Evolutionary conservation across 2,329 filamentous ascomycete species (phyloP), one percentile per base, ranked within the genome.

Genomic region (Paecilomyces fulvus): DNA sequence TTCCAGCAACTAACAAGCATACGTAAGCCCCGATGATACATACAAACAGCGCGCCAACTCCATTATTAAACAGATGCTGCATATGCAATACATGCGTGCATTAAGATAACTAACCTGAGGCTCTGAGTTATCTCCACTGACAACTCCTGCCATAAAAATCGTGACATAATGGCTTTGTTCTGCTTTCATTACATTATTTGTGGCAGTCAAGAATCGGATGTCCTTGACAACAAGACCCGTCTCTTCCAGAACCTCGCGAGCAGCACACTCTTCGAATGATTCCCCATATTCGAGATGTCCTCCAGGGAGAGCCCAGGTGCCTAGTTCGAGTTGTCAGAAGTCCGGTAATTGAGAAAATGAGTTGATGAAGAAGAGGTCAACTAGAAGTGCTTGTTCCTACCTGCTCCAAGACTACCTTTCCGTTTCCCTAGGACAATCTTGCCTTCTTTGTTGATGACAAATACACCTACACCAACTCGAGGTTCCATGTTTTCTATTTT

Each of bases 241-340:
- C 65, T 92, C 89, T 67, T 92, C 89, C 0, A 82, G 66, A 0
- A 82, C 76, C 70, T 92, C 89, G 3, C 89, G 80, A 51, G 73
- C 78, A 0, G 87, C 87, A 57, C 88, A 90, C 0, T 71, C 68
- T 20, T 83, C 76, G 30, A 83, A 78, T 1, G 76, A 77, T 67
- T 92, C 89, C 59, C 81, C 80, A 56, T 82, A 80, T 59, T 92
- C 89, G 14, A 92, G 79, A 64, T 92, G 88, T 0, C 89, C 89
- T 21, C 89, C 89, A 0, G 89, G 88, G 12, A 90, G 80, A 52
- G 84, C 85, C 72, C 80, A 83, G 0, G 81, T 84, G 1, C 82
- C 84, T 81, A 30, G 12, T n/a, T 49, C 50, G 51, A 46, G 58
- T 54, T 23, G 56, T 58, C 43, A 61, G 31, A 23, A 56, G 53